These are phyloP conservation scores for Selenicereus undatus DNA, from an alignment of 148 eudicot species.

Conservation along the genomic window DNA sequence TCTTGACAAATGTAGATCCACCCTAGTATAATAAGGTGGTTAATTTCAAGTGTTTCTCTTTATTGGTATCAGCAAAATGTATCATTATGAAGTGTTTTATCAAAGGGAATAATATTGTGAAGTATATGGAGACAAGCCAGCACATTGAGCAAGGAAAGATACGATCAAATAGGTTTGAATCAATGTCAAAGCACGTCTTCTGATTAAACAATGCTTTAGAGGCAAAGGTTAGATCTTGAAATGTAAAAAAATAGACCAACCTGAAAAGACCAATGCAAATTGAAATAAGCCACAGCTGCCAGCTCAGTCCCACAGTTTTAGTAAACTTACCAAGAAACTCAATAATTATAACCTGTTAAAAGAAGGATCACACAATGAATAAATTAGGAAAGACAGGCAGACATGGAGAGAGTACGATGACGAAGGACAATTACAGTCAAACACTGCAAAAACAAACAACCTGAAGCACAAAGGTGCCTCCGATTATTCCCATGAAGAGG, in stretches of 20 bases:
- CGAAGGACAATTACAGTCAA: background rate
- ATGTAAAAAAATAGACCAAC: slow-evolving; percentile 31
- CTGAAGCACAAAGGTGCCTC: slow-evolving; percentile 67
- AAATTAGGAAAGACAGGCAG: background rate
- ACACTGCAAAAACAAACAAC: slow-evolving; percentile 26
- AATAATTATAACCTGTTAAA: slow-evolving; percentile 58
- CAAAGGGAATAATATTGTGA: background rate
- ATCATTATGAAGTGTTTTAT: background rate
- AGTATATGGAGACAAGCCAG: background rate
- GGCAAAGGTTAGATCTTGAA: background rate
- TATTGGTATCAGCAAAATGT: background rate
- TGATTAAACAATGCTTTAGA: background rate
- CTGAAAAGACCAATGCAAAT: slow-evolving; percentile 60
- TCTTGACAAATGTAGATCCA: background rate
- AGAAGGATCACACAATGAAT: background rate
- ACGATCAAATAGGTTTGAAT: background rate
- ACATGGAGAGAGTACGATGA: background rate
- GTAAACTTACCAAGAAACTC: slow-evolving; percentile 82
- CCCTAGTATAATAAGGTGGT: background rate
- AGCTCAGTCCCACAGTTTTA: slow-evolving; percentile 67
- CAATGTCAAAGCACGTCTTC: background rate
- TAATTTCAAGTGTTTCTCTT: background rate
- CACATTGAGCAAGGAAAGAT: background rate
- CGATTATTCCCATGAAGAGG: slow-evolving; percentile 78
- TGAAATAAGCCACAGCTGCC: slow-evolving; percentile 82